Evolutionary conservation across 805 yeast species (phyloP).

Genomic region (Candida takata): DNA sequence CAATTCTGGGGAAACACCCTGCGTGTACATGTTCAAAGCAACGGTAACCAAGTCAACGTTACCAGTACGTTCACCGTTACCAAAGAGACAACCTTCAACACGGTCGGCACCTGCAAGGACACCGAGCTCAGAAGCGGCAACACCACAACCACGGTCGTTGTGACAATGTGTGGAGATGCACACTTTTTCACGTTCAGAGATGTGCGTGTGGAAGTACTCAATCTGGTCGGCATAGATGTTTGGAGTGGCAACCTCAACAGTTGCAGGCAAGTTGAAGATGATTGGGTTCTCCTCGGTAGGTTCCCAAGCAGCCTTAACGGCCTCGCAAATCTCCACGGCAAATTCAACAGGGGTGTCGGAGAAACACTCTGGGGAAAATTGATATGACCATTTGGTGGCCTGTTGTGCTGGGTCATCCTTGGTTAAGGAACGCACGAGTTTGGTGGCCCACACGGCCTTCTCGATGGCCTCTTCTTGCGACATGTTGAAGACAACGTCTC

Average conservation of each 20-base stretch:
- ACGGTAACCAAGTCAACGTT: conserved; percentile 72
- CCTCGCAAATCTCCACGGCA: conserved; percentile 72
- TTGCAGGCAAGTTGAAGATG: conserved; percentile 74
- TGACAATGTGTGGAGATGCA: conserved; percentile 68
- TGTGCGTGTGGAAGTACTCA: conserved; percentile 63
- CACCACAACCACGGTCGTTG: conserved; percentile 80
- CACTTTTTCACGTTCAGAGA: conserved; percentile 64
- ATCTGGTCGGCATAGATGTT: conserved; percentile 76
- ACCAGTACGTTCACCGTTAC: conserved; percentile 84
- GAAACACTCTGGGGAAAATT: conserved; percentile 75
- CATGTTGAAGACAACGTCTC: conserved; percentile 73
- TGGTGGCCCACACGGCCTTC: conserved; percentile 66
- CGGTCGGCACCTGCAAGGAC: conserved; percentile 79
- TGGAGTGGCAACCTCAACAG: conserved; percentile 73
- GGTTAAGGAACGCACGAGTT: conserved; percentile 58
- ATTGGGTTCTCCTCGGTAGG: conserved; percentile 71
- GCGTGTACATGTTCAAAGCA: conserved; percentile 72
- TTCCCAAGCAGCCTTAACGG: conserved; percentile 73
- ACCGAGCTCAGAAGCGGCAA: conserved; percentile 76
- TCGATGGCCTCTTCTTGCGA: conserved; percentile 58
- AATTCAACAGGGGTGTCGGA: conserved; percentile 69
- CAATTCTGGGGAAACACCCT: conserved; percentile 64
- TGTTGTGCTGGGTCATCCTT: conserved; percentile 64
- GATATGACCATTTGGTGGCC: conserved; percentile 63
- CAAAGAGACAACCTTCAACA: conserved; percentile 77